Percentiles rank a stretch among this genome's conserved stretches.
phyloP scores from a whole-genome alignment of 2,329 filamentous ascomycete genomes.

The Plectosphaerella plurivora region DNA sequence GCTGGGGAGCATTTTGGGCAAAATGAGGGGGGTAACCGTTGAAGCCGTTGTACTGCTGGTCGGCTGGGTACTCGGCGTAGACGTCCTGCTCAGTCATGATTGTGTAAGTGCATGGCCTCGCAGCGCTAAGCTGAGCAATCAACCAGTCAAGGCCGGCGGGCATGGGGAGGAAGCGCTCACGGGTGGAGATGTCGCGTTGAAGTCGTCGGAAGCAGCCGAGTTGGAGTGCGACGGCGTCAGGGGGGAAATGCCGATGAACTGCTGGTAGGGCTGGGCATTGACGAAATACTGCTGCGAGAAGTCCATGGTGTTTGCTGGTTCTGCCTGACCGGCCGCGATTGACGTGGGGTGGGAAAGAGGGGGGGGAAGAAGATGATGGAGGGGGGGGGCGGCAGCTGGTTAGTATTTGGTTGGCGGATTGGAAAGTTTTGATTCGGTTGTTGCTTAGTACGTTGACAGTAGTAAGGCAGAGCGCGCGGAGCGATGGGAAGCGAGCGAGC shows the following conservation, averaged over 20 bases:
- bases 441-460: background rate
- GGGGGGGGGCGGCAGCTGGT: background rate
- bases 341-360: background rate
- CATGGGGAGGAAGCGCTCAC: constrained; percentile 34
- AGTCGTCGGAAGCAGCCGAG: constrained; percentile 51
- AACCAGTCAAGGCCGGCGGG: constrained; percentile 16
- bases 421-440: background rate
- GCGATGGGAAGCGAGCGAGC: no score
- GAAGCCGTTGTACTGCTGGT: constrained; percentile 44
- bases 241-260: constrained; percentile 39
- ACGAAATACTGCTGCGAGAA: constrained; percentile 48
- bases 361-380: background rate
- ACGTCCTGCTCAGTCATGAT: constrained; percentile 38
- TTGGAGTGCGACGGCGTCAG: constrained; percentile 34
- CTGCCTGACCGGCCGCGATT: background rate
- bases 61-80: constrained; percentile 41
- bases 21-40: constrained; percentile 34
- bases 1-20: constrained; percentile 11
- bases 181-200: constrained; percentile 49
- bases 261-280: constrained; percentile 46
- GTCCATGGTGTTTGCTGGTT: constrained; percentile 37
- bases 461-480: no score
- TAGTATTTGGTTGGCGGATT: background rate
- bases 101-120: constrained; percentile 20
- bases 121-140: constrained; percentile 24